phyloP scores from a whole-genome alignment of 768 basidiomycete species.

The Amanita pallidorosea region DNA sequence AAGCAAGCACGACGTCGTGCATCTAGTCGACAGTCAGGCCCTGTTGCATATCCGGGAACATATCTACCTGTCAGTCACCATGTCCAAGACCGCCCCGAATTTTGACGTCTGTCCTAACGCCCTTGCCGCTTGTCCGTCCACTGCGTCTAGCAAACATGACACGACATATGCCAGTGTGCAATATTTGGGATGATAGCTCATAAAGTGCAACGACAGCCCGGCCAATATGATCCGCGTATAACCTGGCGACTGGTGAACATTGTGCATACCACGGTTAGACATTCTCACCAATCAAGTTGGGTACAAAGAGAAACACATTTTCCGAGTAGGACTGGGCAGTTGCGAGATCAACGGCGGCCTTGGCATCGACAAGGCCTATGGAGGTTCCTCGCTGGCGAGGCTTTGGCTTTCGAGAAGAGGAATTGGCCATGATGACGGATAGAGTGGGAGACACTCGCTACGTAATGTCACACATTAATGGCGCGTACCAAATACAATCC shows the following conservation, averaged over 20 bases:
- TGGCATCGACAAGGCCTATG: slow-evolving; percentile 70
- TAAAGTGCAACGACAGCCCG: slow-evolving; percentile 78
- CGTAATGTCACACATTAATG: slow-evolving; percentile 1
- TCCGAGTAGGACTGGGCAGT: slow-evolving; percentile 82
- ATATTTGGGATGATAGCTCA: slow-evolving; percentile 91
- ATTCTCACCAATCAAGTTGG: slow-evolving; percentile 80
- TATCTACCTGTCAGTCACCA: slow-evolving; percentile 93
- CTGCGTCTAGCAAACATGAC: slow-evolving; percentile 89
- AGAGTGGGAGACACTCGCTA: slow-evolving; percentile 2
- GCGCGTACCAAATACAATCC: slow-evolving; percentile 17
- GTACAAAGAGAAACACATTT: slow-evolving; percentile 95
- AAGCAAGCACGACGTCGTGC: slow-evolving; percentile 90
- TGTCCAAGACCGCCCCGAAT: slow-evolving; percentile 96
- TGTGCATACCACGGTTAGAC: slow-evolving; percentile 7
- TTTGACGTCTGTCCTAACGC: slow-evolving; percentile 85
- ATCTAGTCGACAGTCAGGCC: slow-evolving; percentile 35
- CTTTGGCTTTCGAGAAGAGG: slow-evolving; percentile 11
- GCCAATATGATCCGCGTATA: slow-evolving; percentile 89
- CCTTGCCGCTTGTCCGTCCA: slow-evolving; percentile 89
- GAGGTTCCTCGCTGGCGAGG: slow-evolving; percentile 40
- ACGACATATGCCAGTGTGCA: slow-evolving; percentile 84
- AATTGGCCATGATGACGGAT: slow-evolving; percentile 3
- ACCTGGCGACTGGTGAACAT: slow-evolving; percentile 32
- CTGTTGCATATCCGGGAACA: background rate
- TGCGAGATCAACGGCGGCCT: slow-evolving; percentile 78